Evolutionary conservation across 139 green algal genomes (phyloP).

Genomic region (Penium margaritaceum): DNA sequence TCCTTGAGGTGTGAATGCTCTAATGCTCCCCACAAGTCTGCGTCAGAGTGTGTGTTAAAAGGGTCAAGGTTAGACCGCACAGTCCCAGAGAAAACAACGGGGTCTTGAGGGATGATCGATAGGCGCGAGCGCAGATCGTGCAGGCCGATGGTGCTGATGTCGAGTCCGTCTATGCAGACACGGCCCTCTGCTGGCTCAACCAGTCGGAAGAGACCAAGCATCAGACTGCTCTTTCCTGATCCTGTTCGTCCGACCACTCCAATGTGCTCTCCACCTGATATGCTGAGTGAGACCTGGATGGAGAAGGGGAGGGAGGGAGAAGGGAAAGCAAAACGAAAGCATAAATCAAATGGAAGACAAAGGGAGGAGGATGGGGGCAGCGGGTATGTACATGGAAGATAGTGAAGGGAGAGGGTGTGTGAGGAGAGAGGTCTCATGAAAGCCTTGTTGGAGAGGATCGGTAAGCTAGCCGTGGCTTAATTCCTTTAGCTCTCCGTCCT

Average conservation of each 20-base stretch:
- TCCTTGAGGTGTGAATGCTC: conserved; percentile 50
- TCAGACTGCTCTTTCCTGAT: conserved; percentile 64
- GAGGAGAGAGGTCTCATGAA: too few species aligned
- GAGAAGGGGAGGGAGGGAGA: background rate
- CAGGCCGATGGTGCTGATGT: conserved; percentile 69
- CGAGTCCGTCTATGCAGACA: conserved; percentile 79
- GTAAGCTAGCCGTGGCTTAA: too few species aligned
- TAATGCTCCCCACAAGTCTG: conserved; percentile 60
- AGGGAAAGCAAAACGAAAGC: background rate
- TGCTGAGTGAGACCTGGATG: conserved; percentile 39
- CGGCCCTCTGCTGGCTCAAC: conserved; percentile 58
- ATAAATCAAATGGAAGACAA: too few species aligned
- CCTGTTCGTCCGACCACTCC: conserved; percentile 66
- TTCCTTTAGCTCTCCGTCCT: too few species aligned
- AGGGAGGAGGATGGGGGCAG: background rate
- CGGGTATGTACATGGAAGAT: too few species aligned
- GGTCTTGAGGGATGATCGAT: conserved; percentile 76
- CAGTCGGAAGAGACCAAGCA: conserved; percentile 67
- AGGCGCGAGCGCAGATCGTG: conserved; percentile 58
- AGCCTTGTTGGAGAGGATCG: too few species aligned
- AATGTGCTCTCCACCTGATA: conserved; percentile 61
- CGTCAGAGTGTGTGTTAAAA: conserved; percentile 65
- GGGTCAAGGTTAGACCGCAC: conserved; percentile 88
- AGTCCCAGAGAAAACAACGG: conserved; percentile 83
- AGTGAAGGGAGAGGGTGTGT: too few species aligned